Evolutionary conservation across 192 early-diverging fungal genomes (phyloP).

Genomic region (Entomortierella lignicola): DNA sequence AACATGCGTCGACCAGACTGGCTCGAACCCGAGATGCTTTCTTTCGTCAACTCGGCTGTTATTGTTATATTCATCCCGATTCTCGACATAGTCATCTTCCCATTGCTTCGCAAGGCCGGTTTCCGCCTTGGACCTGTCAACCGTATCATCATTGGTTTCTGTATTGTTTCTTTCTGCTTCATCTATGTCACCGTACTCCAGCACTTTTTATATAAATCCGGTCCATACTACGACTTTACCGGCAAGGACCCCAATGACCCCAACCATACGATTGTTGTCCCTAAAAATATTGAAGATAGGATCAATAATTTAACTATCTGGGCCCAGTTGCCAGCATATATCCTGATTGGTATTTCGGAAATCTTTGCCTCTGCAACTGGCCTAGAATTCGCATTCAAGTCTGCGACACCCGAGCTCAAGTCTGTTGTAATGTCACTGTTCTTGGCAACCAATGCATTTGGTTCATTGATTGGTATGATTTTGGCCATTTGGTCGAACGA

Average conservation of each 20-base stretch:
- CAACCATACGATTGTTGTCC: constrained; percentile 6
- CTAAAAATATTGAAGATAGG: neutral
- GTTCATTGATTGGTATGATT: constrained; percentile 70
- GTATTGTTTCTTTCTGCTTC: constrained; percentile 67
- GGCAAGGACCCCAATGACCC: constrained; percentile 51
- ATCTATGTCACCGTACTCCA: constrained; percentile 70
- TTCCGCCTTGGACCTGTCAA: constrained; percentile 67
- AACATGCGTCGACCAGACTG: constrained; percentile 61
- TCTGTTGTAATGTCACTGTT: constrained; percentile 74
- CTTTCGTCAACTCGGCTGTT: constrained; percentile 61
- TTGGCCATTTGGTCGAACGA: constrained; percentile 65
- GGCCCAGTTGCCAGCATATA: constrained; percentile 68
- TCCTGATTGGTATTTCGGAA: constrained; percentile 68
- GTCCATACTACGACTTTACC: constrained; percentile 62
- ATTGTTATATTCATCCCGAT: constrained; percentile 70
- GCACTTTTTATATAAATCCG: constrained; percentile 68
- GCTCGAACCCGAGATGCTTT: constrained; percentile 48
- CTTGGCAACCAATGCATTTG: constrained; percentile 70
- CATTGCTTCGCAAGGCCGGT: constrained; percentile 66
- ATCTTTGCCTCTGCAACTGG: constrained; percentile 73
- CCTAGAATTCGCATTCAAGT: constrained; percentile 72
- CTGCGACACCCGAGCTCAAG: constrained; percentile 71
- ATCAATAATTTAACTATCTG: constrained; percentile 69
- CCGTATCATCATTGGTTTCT: constrained; percentile 70
- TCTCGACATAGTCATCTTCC: constrained; percentile 68